A percentile compares a stretch with the other conserved stretches of the same genome.
These are phyloP conservation scores for Forsythia suspensa DNA, from an alignment of 257 asterid species.

Conservation along the genomic window DNA sequence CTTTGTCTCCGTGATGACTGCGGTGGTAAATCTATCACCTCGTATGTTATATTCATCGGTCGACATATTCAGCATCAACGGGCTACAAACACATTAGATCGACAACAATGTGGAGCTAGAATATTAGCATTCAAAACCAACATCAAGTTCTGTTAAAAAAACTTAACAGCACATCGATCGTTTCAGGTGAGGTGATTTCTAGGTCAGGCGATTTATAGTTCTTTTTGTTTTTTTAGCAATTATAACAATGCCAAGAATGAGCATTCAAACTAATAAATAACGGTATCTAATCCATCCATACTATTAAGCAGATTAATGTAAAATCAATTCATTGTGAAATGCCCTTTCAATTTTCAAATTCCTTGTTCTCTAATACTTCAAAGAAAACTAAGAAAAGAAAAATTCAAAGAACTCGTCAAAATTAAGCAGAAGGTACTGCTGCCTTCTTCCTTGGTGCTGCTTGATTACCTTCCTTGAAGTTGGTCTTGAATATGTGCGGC, in stretches of 20 bases:
- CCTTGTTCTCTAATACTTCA: slow-evolving; percentile 20
- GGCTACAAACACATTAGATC: too few relatives aligned
- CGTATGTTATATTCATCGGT: too few relatives aligned
- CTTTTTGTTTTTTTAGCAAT: background rate
- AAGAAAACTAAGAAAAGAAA: slow-evolving; percentile 20
- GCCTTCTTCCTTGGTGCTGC: slow-evolving; percentile 94
- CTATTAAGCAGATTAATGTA: slow-evolving; percentile 10
- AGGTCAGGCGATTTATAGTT: too few relatives aligned
- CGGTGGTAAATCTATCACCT: too few relatives aligned
- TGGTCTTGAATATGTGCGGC: slow-evolving; percentile 37
- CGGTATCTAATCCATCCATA: slow-evolving; percentile 17
- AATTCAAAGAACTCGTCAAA: slow-evolving; percentile 17
- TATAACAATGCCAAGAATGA: background rate
- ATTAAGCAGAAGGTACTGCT: slow-evolving; percentile 55
- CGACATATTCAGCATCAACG: too few relatives aligned
- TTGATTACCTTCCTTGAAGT: slow-evolving; percentile 53
- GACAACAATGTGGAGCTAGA: too few relatives aligned
- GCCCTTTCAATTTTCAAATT: slow-evolving; percentile 15
- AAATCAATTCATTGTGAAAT: background rate
- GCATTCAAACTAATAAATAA: background rate
- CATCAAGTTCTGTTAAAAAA: too few relatives aligned
- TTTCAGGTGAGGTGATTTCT: too few relatives aligned
- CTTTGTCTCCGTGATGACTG: too few relatives aligned
- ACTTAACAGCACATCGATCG: too few relatives aligned
- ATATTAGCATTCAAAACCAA: too few relatives aligned